Evolutionary conservation across 2,329 filamentous ascomycete species (phyloP).

Genomic region (Clarireedia homoeocarpa): DNA sequence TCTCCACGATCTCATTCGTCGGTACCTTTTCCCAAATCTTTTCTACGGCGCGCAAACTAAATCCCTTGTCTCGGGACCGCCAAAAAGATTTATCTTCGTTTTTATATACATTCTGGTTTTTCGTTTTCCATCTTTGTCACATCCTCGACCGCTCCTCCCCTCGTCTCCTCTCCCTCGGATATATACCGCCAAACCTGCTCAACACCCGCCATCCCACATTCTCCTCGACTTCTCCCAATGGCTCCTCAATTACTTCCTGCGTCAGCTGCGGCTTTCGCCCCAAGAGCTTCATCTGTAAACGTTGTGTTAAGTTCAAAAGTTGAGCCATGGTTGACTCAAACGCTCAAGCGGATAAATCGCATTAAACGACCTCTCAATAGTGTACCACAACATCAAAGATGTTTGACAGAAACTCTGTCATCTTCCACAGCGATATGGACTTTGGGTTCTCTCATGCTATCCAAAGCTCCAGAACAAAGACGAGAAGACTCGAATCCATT

Average conservation of each 20-base stretch:
- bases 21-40: slow-evolving; percentile 9
- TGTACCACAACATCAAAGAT: slow-evolving; percentile 89
- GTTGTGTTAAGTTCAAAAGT: slow-evolving; percentile 88
- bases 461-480: slow-evolving; percentile 83
- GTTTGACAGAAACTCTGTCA: slow-evolving; percentile 89
- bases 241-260: slow-evolving; percentile 88
- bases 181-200: slow-evolving; percentile 12
- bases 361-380: slow-evolving; percentile 97
- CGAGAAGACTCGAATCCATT: slow-evolving; percentile 74
- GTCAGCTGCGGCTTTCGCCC: slow-evolving; percentile 93
- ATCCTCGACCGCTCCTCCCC: slow-evolving; percentile 16
- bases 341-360: slow-evolving; percentile 91
- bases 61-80: slow-evolving; percentile 46
- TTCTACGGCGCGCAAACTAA: slow-evolving; percentile 46
- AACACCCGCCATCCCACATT: slow-evolving; percentile 5
- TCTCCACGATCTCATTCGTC: slow-evolving; percentile 16
- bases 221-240: slow-evolving; percentile 44
- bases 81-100: slow-evolving; percentile 29
- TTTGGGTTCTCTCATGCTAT: slow-evolving; percentile 83
- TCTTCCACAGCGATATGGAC: slow-evolving; percentile 90
- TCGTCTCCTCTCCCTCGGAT: slow-evolving; percentile 14
- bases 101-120: slow-evolving; percentile 19
- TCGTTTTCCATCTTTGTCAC: background rate
- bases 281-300: slow-evolving; percentile 81
- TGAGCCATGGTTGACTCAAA: slow-evolving; percentile 94